Evolutionary conservation across 164 flowering plant species (phyloP).

Genomic region (Chloranthus sessilifolius): DNA sequence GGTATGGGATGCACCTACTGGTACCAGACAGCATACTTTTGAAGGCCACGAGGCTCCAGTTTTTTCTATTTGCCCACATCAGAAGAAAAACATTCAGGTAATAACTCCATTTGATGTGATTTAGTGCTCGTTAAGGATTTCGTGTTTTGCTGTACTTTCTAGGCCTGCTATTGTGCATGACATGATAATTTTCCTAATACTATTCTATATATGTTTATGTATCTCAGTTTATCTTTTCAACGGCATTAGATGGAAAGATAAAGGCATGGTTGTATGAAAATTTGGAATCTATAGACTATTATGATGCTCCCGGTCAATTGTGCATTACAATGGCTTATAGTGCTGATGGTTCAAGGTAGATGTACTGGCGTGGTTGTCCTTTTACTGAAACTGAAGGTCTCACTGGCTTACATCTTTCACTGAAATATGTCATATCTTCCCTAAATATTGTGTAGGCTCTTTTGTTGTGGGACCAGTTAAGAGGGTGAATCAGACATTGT

Average conservation of each 20-base stretch:
- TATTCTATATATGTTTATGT: too few species aligned
- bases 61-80: constrained; percentile 66
- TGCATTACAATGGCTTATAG: constrained; percentile 64
- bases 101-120: not conserved
- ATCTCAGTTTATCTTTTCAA: constrained; percentile 69
- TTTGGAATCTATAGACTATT: constrained; percentile 60
- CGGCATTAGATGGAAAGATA: constrained; percentile 66
- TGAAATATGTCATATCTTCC: not conserved
- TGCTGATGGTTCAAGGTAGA: constrained; percentile 64
- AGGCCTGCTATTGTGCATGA: not conserved
- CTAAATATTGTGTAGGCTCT: constrained; percentile 31
- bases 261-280: constrained; percentile 74
- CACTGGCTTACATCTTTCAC: not conserved
- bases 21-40: constrained; percentile 46
- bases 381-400: not conserved
- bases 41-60: constrained; percentile 81
- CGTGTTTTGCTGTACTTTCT: not conserved
- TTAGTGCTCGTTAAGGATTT: not conserved
- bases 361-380: not conserved
- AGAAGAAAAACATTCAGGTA: constrained; percentile 76
- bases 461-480: constrained; percentile 80
- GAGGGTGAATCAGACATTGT: constrained; percentile 70
- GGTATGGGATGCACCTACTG: constrained; percentile 69
- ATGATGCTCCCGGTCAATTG: constrained; percentile 70
- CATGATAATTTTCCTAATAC: too few species aligned